Base-by-base conservation (phyloP, 2,329 filamentous ascomycete species). In the Neonectria magnoliae region DNA sequence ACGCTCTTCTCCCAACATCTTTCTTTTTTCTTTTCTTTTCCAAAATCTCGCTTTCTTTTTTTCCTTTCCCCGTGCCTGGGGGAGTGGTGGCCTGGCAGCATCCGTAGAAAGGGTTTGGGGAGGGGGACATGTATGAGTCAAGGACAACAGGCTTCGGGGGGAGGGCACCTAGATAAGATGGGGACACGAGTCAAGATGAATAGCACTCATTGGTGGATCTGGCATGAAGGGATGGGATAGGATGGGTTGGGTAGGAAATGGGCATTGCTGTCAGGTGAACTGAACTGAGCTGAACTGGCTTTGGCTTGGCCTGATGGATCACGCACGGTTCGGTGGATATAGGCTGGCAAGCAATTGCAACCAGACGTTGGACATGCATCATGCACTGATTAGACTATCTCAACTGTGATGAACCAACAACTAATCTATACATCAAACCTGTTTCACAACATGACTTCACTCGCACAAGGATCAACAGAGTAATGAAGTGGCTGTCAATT, bases 401-500 rank as follows among this genome's bases (percentile, higher is more conserved):
- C 25, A 5, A n/a, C 20, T 31, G 47, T 31, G 25, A 38, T 18
- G 25, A n/a, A 16, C 6, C 36, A 5, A 16, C 8, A 38, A 16
- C 6, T 16, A 5, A 16, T n/a, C 5, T n/a, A 16, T 6, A 38
- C 36, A n/a, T n/a, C 14, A 16, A 16, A 8, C 31, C 8, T 13
- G 9, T 18, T 16, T 44, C 55, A 50, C 36, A 9, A 10, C 48
- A 31, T 44, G 14, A 38, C 53, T n/a, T 53, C 54, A 58, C 13
- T 25, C 14, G 20, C 25, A 4, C 20, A 22, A 8, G 4, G 11
- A 45, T 50, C 1, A 16, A 27, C 20, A n/a, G 22, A 29, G 36
- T 50, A 47, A 57, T 57, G 58, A 51, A 58, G 27, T 68, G 68
- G 71, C 69, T 50, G 67, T 66, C 70, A 69, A 68, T 67, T 70